Base-by-base conservation (phyloP, 2,329 filamentous ascomycete species). In the Zopfia rhizophila region DNA sequence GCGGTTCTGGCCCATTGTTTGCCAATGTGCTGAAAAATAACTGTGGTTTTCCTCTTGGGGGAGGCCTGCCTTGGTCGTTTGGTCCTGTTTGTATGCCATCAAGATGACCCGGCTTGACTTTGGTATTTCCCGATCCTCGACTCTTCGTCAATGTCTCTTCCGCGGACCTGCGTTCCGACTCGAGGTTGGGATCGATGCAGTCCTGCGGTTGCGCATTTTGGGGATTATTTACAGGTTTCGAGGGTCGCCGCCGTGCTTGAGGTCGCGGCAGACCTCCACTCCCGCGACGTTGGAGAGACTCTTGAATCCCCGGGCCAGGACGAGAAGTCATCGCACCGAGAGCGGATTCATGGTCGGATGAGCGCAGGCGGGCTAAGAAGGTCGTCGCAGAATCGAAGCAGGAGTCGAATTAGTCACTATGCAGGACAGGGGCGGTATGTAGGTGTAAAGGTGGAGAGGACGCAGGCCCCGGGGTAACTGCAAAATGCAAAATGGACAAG, bases 321-420 rank as follows among this genome's bases (percentile, higher is more conserved):
- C 71, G 70, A 65, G 72, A 72, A 71, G 62, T 73, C 72, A 74
- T 74, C 59, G 70, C 71, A 73, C 65, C 54, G 57, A 64, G 57
- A 59, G 65, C 66, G 63, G 60, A 66, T 63, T 65, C 70, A 71
- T 73, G 61, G 63, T 71, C 63, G 66, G 44, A 51, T 53, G 53
- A 61, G 63, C 55, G 59, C 57, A 57, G 54, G 45, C 56, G 56
- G 56, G 51, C 56, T 50, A 48, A 33, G 19, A 28, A 17, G n/a
- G 23, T 24, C 21, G 13, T n/a, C 21, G 22, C n/a, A 16, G 13
- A 16, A 29, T 17, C 8, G 14, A 16, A 11, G 19, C 5, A 21
- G 19, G 17, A 21, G 36, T 22, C 13, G 29, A 21, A 3, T 25
- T 16, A 18, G 13, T 18, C 13, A 29, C 16, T n/a, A 33, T 16